Evolutionary conservation across 306 rosid genomes (phyloP), one percentile per base, ranked within the genome.

Genomic region (Vigna nakashimae): DNA sequence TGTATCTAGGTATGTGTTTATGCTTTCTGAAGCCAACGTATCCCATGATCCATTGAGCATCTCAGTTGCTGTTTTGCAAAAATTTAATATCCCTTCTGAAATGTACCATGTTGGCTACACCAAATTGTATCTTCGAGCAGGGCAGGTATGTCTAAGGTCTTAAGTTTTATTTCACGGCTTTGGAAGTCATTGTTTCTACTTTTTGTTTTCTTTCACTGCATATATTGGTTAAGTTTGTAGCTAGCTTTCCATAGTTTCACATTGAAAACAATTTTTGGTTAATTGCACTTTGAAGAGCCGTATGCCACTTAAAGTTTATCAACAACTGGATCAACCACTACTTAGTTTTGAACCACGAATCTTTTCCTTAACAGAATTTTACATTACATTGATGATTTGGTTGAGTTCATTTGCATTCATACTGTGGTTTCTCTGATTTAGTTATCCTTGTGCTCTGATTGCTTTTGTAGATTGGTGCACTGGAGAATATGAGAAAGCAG

Each of bases 71-170:
- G 83, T 96, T 73, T 66, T 96, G 62, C 90, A 84, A 81, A 89
- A 90, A 62, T 86, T 90, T 79, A 84, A 74, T 62, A 69, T 89
- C 89, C 94, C 83, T 76, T 89, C 91, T 53, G 97, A 91, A 79
- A 86, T 93, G 96, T 96, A 85, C 82, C 98, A 86, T 78, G 82
- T 92, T 85, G 99, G 99, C 77, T 90, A 84, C 80, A 85, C 92
- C 7, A 96, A 96, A 87, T 79, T 96, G 72, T 89, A 82, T 83
- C 91, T 96, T 73, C 93, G 92, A 80, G 79, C 87, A 9, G 99
- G 92, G 73, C 94, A 90, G 98, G 99, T 90, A 88, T 73, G 71
- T 83, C 82, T 66, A 36, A 46, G 9, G 16, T 64, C 49, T 42
- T 1, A 63, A 20, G 15, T 78, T 56, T 52, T 68, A 50, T 43